Percentiles rank a stretch among this genome's conserved stretches.
These are phyloP conservation scores for Botrytis deweyae DNA, from an alignment of 2,329 filamentous ascomycete species.

Conservation along the genomic window DNA sequence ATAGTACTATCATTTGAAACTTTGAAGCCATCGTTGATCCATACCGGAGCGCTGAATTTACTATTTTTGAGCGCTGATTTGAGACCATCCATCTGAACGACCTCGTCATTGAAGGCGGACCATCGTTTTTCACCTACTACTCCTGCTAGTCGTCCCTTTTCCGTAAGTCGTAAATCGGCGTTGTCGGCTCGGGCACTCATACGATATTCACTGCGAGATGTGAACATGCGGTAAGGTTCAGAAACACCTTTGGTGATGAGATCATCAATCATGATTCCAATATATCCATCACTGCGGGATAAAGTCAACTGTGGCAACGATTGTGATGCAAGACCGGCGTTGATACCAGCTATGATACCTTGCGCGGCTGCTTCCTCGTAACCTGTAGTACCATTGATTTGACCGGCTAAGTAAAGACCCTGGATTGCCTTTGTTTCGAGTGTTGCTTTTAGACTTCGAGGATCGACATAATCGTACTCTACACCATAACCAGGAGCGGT, in stretches of 20 bases:
- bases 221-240: slow-evolving; percentile 99
- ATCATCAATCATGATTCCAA: slow-evolving; percentile 98
- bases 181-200: slow-evolving; percentile 93
- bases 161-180: slow-evolving; percentile 82
- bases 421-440: slow-evolving; percentile 90
- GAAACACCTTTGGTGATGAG: slow-evolving; percentile 94
- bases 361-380: slow-evolving; percentile 98
- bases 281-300: slow-evolving; percentile 85
- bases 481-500: slow-evolving; percentile 94
- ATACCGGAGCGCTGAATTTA: slow-evolving; percentile 59
- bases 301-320: slow-evolving; percentile 65
- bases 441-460: slow-evolving; percentile 80
- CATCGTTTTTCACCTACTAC: slow-evolving; percentile 79
- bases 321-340: slow-evolving; percentile 79
- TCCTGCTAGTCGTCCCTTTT: slow-evolving; percentile 72
- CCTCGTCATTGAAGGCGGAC: slow-evolving; percentile 64
- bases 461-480: slow-evolving; percentile 98
- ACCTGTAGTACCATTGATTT: slow-evolving; percentile 97
- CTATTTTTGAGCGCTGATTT: slow-evolving; percentile 58
- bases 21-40: slow-evolving; percentile 68
- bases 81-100: slow-evolving; percentile 66
- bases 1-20: slow-evolving; percentile 64
- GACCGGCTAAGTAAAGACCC: slow-evolving; percentile 88
- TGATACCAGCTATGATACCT: slow-evolving; percentile 88
- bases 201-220: slow-evolving; percentile 89